A percentile compares a stretch with the other conserved stretches of the same genome.
These are phyloP conservation scores for Bolboschoenoplectus hybrid DNA, from an alignment of 202 grass and related monocot species.

Conservation along the genomic window DNA sequence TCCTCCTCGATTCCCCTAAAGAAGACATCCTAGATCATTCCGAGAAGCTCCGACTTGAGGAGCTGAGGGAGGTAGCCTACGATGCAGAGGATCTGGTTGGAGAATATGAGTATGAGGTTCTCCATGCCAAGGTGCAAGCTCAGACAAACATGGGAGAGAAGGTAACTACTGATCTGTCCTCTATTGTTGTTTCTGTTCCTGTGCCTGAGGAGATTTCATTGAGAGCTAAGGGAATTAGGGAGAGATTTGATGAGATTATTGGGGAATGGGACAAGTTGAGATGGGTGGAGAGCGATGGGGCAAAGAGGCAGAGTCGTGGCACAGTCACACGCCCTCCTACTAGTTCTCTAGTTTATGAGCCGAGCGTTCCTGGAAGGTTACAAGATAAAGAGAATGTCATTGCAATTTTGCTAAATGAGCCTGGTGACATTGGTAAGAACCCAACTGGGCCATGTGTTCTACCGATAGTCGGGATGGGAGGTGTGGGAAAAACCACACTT, in stretches of 20 bases:
- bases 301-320: background rate
- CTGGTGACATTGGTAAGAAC: background rate
- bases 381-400: conserved; percentile 47
- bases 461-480: conserved; percentile 43
- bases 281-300: conserved; percentile 15
- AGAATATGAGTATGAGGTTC: conserved; percentile 42
- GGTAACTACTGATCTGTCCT: conserved; percentile 27
- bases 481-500: conserved; percentile 47
- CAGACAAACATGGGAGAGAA: conserved; percentile 14
- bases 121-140: conserved; percentile 34
- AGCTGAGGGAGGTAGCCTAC: conserved; percentile 36
- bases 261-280: conserved; percentile 33
- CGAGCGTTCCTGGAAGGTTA: conserved; percentile 36
- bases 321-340: background rate
- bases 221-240: conserved; percentile 24
- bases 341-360: conserved; percentile 11
- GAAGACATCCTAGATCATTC: background rate
- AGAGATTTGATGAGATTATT: conserved; percentile 46
- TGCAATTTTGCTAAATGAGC: background rate
- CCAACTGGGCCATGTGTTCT: background rate
- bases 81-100: conserved; percentile 44
- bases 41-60: conserved; percentile 36
- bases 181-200: conserved; percentile 31
- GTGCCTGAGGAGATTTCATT: conserved; percentile 32
- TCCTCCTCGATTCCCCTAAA: conserved; percentile 13